phyloP scores from a whole-genome alignment of 306 rosid genomes.

The Casuarina equisetifolia region DNA sequence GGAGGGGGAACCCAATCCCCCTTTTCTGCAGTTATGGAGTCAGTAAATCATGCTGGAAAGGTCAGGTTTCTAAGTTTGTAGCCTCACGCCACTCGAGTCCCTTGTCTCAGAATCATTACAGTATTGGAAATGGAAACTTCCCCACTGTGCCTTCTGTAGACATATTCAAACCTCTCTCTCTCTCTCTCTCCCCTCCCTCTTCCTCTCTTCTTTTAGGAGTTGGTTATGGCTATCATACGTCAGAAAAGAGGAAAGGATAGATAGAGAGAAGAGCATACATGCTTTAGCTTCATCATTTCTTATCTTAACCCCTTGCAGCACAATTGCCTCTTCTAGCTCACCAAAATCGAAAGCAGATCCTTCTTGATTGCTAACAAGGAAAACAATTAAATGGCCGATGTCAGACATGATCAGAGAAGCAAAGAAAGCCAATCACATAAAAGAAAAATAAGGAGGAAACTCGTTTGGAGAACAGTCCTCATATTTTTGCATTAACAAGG shows the following conservation, averaged over 20 bases:
- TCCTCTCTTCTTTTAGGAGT: conserved; percentile 35
- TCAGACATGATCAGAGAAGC: conserved; percentile 5
- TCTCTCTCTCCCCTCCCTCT: conserved; percentile 23
- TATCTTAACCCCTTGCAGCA: conserved; percentile 64
- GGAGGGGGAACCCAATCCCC: conserved; percentile 52
- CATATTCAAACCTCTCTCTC: conserved; percentile 43
- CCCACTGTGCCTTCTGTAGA: conserved; percentile 33
- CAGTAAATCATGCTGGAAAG: conserved; percentile 58
- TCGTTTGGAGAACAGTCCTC: background rate
- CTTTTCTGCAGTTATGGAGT: conserved; percentile 75
- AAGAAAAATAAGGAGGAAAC: background rate
- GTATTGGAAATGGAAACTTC: conserved; percentile 47
- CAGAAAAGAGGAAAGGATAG: conserved; percentile 30
- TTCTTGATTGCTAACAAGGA: conserved; percentile 54
- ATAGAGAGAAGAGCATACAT: conserved; percentile 38
- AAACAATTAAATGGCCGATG: conserved; percentile 8
- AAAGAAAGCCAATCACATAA: conserved; percentile 11
- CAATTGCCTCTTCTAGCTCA: conserved; percentile 92
- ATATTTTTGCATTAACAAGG: conserved; percentile 16
- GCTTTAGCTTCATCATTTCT: conserved; percentile 82
- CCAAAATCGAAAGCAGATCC: conserved; percentile 83
- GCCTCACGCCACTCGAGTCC: conserved; percentile 57
- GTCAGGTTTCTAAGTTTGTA: conserved; percentile 58
- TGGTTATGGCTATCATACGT: conserved; percentile 46
- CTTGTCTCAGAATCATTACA: conserved; percentile 52